These are phyloP conservation scores for Peziza echinospora DNA, from an alignment of 495 filamentous ascomycete species.

Conservation along the genomic window DNA sequence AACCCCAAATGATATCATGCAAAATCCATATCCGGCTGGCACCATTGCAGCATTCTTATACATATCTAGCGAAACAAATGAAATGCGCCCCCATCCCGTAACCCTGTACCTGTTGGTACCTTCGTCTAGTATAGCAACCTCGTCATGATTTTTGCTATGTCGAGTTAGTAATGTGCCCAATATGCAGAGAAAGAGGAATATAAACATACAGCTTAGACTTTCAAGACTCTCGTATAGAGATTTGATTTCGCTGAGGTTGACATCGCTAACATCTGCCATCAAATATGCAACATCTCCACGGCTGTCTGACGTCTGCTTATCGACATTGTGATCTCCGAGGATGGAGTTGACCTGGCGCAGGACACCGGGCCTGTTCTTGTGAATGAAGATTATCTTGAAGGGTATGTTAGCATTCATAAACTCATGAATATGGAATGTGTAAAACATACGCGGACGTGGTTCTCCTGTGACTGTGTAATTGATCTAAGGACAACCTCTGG, in stretches of 20 bases:
- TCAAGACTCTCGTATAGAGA: constrained; percentile 67
- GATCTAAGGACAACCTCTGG: constrained; percentile 79
- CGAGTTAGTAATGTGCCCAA: not conserved
- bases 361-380: constrained; percentile 87
- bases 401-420: not conserved
- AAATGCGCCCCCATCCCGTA: not conserved
- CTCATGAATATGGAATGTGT: not conserved
- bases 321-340: constrained; percentile 84
- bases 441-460: constrained; percentile 72
- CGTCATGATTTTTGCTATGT: constrained; percentile 62
- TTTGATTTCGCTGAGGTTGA: constrained; percentile 60
- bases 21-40: not conserved
- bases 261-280: constrained; percentile 90
- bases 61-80: not conserved
- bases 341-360: constrained; percentile 84
- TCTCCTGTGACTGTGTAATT: constrained; percentile 64
- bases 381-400: constrained; percentile 93
- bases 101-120: not conserved
- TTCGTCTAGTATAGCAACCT: constrained; percentile 63
- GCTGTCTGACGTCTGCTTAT: constrained; percentile 93
- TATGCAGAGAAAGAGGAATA: not conserved
- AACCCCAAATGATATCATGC: constrained; percentile 5
- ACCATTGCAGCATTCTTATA: not conserved
- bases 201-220: constrained; percentile 47
- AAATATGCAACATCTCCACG: constrained; percentile 88